Base-by-base conservation (phyloP, 108 stramenopile genomes). In the Cylindrotheca fusiformis region DNA sequence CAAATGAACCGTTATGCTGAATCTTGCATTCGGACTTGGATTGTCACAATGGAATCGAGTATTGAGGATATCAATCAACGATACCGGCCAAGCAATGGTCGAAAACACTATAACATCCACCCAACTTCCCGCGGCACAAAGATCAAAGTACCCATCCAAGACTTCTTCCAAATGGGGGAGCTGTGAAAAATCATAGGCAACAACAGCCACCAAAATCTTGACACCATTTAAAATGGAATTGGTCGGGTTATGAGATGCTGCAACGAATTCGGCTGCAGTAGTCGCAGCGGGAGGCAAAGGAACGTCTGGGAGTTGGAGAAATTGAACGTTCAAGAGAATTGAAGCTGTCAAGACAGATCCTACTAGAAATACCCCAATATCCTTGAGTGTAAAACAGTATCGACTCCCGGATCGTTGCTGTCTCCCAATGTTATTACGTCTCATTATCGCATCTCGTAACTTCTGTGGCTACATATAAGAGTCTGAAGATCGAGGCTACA, bases 111-210 rank as follows among this genome's bases (percentile, higher is more conserved):
- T 73, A 6, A 93, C 59, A 68, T 93, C 84, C n/a, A 93, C 86
- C 36, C 71, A 65, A 24, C 83, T 63, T 46, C 91, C 91, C 4
- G 88, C 82, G 21, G 76, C 75, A 58, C 87, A 88, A 45, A 89
- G 50, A 72, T 87, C 91, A 19, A 74, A 82, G 57, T 87, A 87
- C 1, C 69, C 68, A 65, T 93, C 91, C 20, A 93, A 31, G 5
- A 93, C 86, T 75, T 89, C 88, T 68, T 87, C 91, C 45, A 93
- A 59, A 72, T 89, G 87, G 5, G 91, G 81, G 29, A 87, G 32
- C 49, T 93, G 91, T 33, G 69, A 63, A 60, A 93, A 93, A 63
- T 93, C 91, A 61, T 61, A 93, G 24, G 91, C 83, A 8, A 78
- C 85, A 31, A 90, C 82, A 10, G 85, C 85, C 0, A 90, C 73